These are phyloP conservation scores for Phalaenopsis hybrid DNA, from an alignment of 116 monocot species.

Conservation along the genomic window DNA sequence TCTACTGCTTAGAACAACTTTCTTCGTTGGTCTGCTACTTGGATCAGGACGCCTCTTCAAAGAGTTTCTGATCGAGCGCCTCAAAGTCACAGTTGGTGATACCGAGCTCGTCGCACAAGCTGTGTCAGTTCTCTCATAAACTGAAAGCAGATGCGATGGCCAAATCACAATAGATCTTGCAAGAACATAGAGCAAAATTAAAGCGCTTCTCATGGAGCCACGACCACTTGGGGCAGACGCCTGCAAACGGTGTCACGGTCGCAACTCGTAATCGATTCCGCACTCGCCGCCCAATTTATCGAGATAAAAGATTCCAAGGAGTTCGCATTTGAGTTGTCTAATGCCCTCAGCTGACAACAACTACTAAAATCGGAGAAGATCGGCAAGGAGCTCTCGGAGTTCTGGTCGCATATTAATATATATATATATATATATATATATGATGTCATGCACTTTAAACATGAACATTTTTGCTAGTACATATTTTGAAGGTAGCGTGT, in stretches of 20 bases:
- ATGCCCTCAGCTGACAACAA: conserved; percentile 61
- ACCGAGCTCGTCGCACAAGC: conserved; percentile 54
- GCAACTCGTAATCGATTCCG: neutral
- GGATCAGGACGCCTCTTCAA: conserved; percentile 3
- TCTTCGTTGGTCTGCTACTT: conserved; percentile 13
- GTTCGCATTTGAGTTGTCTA: conserved; percentile 84
- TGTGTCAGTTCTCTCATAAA: conserved; percentile 76
- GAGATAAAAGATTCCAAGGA: conserved; percentile 90
- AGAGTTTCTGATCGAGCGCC: conserved; percentile 11
- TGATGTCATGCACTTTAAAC: too few species aligned
- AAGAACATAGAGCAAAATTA: conserved; percentile 54
- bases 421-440: too few species aligned
- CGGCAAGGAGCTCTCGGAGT: conserved; percentile 74
- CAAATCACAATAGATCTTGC: conserved; percentile 50
- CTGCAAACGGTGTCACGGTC: neutral
- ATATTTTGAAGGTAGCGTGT: too few species aligned
- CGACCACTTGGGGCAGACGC: conserved; percentile 3
- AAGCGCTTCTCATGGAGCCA: conserved; percentile 53
- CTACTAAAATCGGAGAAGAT: conserved; percentile 41
- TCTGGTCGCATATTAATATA: conserved; percentile 87
- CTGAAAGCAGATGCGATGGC: conserved; percentile 72
- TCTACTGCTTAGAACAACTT: conserved; percentile 50
- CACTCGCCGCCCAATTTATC: conserved; percentile 66
- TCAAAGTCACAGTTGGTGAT: conserved; percentile 53
- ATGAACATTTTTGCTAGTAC: too few species aligned